Conservation (phyloP, 441 rosid genomes). For the Hura crepitans region DNA sequence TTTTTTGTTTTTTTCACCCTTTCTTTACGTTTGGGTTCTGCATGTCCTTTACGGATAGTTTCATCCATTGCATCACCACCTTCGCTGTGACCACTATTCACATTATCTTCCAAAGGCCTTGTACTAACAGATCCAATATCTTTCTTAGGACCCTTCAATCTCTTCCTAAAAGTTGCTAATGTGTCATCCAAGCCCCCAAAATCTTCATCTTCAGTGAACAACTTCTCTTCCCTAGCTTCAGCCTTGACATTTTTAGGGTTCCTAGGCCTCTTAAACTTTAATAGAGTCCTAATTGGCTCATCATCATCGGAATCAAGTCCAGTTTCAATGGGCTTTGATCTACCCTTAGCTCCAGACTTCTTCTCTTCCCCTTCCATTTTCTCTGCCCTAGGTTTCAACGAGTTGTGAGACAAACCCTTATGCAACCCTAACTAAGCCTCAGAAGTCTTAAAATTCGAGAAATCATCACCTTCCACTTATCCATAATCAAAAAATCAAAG, state of each 20-base stretch:
- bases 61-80: constrained; percentile 28
- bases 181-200: constrained; percentile 93
- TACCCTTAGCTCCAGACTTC: constrained; percentile 48
- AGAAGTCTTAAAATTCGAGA: constrained; percentile 22
- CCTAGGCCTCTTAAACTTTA: constrained; percentile 63
- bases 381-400: constrained; percentile 33
- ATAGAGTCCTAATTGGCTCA: constrained; percentile 71
- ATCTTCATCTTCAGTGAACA: constrained; percentile 37
- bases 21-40: constrained; percentile 28
- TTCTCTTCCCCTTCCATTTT: constrained; percentile 56
- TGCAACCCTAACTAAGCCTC: constrained; percentile 39
- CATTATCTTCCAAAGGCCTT: constrained; percentile 27
- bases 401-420: constrained; percentile 25
- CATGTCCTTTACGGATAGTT: constrained; percentile 26
- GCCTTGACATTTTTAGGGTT: constrained; percentile 53
- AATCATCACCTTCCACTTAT: constrained; percentile 37
- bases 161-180: constrained; percentile 82
- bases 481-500: constrained; percentile 31
- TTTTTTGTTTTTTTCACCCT: constrained; percentile 28
- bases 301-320: constrained; percentile 64
- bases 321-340: constrained; percentile 42
- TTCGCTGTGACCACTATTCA: constrained; percentile 31
- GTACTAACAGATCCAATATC: constrained; percentile 38
- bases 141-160: constrained; percentile 72
- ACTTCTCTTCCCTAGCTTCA: constrained; percentile 35